Percentiles rank a stretch among this genome's conserved stretches.
Evolutionary conservation across 441 rosid species (phyloP).

Genomic region (Arabidopsis hybrid): DNA sequence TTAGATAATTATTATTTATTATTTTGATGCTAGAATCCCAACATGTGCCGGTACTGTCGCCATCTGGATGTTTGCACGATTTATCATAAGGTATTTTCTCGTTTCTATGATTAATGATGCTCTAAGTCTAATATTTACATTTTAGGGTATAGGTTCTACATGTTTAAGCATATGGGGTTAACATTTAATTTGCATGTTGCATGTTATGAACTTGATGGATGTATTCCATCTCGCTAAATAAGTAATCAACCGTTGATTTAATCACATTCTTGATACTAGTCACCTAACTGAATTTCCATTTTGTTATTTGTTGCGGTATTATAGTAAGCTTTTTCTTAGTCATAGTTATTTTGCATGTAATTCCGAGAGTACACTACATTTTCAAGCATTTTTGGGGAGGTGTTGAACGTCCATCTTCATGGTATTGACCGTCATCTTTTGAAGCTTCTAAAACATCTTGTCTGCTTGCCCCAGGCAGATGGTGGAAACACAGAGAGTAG

Average conservation of each 20-base stretch:
- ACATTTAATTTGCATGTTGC: conserved; percentile 14
- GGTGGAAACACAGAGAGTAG: conserved; percentile 88
- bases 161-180: conserved; percentile 9
- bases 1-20: conserved; percentile 27
- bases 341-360: conserved; percentile 16
- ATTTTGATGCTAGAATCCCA: conserved; percentile 67
- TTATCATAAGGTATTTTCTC: conserved; percentile 86
- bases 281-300: neutral
- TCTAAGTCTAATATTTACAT: neutral
- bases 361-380: conserved; percentile 23
- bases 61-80: conserved; percentile 91
- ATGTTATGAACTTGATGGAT: conserved; percentile 14
- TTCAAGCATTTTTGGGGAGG: conserved; percentile 22
- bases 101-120: neutral
- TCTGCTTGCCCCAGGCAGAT: conserved; percentile 71
- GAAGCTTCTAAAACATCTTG: conserved; percentile 25
- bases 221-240: neutral
- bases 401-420: conserved; percentile 19
- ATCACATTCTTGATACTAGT: conserved; percentile 12
- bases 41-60: conserved; percentile 88
- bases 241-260: conserved; percentile 10
- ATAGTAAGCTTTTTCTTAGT: conserved; percentile 10
- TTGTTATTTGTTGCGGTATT: conserved; percentile 11
- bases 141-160: conserved; percentile 2
- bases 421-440: conserved; percentile 26